Conservation (phyloP, 176 grass and related monocot genomes). For the Chrysopogon serrulatus region DNA sequence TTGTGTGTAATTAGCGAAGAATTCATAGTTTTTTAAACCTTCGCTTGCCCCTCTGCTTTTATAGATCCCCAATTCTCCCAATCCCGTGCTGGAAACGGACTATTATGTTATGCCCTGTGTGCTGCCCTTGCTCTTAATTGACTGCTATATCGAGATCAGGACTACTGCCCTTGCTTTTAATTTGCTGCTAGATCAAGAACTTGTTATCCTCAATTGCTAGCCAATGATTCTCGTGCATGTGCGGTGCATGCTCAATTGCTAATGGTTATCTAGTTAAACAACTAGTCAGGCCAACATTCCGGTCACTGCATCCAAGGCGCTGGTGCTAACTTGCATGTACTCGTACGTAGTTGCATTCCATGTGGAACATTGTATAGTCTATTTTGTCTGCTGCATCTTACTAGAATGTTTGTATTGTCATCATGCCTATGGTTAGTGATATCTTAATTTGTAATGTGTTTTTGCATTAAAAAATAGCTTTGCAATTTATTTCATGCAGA, state of each 20-base stretch:
- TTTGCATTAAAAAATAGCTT: not conserved
- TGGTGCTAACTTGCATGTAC: not conserved
- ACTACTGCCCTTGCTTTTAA: not conserved
- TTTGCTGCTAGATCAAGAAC: constrained; percentile 7
- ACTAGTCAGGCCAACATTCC: not conserved
- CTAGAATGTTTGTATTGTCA: not conserved
- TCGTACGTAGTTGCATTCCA: not conserved
- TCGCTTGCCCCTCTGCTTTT: not conserved
- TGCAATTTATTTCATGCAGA: not conserved
- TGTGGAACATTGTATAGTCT: not conserved
- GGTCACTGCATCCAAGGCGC: no score
- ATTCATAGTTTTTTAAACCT: not conserved
- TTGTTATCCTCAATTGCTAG: not conserved
- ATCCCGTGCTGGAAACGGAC: not conserved
- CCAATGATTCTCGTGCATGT: not conserved
- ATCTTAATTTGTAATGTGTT: not conserved
- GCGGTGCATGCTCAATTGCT: no score
- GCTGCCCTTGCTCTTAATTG: not conserved
- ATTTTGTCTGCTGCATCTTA: not conserved
- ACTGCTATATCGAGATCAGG: not conserved
- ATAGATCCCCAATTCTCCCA: not conserved
- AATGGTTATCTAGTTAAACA: not conserved
- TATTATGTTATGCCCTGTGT: not conserved
- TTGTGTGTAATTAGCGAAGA: not conserved
- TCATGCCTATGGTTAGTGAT: not conserved